Evolutionary conservation across 2,329 filamentous ascomycete species (phyloP), one percentile per base, ranked within the genome.

Genomic region (Cladosporium sp.): DNA sequence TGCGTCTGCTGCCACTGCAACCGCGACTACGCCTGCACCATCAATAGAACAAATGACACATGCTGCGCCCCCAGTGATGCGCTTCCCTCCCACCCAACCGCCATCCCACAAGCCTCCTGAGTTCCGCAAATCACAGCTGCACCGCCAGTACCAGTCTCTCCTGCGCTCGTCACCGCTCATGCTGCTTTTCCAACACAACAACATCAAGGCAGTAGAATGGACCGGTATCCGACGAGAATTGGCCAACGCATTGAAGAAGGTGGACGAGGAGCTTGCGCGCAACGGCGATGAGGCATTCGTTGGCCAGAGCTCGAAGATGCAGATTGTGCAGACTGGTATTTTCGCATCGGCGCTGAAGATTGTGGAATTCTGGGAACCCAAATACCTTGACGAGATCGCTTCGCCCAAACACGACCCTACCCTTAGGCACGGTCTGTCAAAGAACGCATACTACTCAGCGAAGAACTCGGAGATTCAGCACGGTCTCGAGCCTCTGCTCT

Each of bases 281-380:
- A 84, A 84, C 76, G 85, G 87, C 68, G 77, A 89, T 58, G 83
- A 83, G 2, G 75, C 78, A 9, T 75, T 73, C 19, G 47, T 68
- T 8, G 69, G 67, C 35, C 56, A 58, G 37, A 73, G 75, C 5
- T 71, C 77, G 24, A 87, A 90, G 74, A 72, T 97, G 24, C 88
- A 95, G 72, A 89, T 96, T 24, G 78, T 99, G 57, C 88, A 94
- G 70, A 94, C 90, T 13, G 89, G 90, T 69, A 95, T 99, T 69
- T 90, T 99, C 71, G 86, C 87, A 64, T 85, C 90, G 17, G 92
- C 93, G 1, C 78, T 97, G 61, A 87, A 88, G 64, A 83, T 97
- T 52, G 86, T 92, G 60, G 93, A 97, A 70, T 95, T 91, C 75
- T 95, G 81, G 71, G 66, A 76, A 34, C 76, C 78, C 1, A 66